Conservation (phyloP, 2,329 filamentous ascomycete species). For the Clonostachys chloroleuca region DNA sequence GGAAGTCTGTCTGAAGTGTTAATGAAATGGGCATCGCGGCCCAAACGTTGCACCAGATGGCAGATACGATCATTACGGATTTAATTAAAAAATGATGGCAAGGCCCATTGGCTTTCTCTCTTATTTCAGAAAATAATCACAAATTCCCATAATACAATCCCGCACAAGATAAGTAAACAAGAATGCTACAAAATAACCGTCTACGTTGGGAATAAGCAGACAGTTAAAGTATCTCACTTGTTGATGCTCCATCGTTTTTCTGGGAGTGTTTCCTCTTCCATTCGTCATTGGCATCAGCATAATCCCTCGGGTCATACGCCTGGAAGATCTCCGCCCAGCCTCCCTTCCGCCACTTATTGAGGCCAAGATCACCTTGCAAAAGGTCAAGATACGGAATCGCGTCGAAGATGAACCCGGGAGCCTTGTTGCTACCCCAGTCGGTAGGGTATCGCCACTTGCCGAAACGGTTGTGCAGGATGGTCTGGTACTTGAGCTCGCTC, state of each 20-base stretch:
- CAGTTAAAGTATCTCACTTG: too few species aligned
- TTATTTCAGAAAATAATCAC: too few species aligned
- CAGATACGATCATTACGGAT: too few species aligned
- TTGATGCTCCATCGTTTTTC: background rate
- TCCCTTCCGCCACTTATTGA: slow-evolving; percentile 25
- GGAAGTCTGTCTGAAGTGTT: too few species aligned
- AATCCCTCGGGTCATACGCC: background rate
- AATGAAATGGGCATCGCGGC: too few species aligned
- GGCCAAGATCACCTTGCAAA: slow-evolving; percentile 60
- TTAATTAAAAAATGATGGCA: too few species aligned
- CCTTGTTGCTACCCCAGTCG: slow-evolving; percentile 56
- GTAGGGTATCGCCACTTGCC: slow-evolving; percentile 64
- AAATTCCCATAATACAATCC: too few species aligned
- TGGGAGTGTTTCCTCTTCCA: background rate
- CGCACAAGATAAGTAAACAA: too few species aligned
- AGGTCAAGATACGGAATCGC: slow-evolving; percentile 50
- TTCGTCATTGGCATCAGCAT: background rate
- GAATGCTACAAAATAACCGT: too few species aligned
- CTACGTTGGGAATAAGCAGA: too few species aligned
- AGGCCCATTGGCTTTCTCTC: too few species aligned
- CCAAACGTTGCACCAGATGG: too few species aligned
- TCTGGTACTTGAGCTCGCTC: slow-evolving; percentile 39
- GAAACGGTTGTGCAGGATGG: slow-evolving; percentile 62
- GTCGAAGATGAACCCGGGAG: slow-evolving; percentile 54
- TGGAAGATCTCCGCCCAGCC: background rate